Evolutionary conservation across 2,329 filamentous ascomycete species (phyloP).

Genomic region (Aspergillus brasiliensis): DNA sequence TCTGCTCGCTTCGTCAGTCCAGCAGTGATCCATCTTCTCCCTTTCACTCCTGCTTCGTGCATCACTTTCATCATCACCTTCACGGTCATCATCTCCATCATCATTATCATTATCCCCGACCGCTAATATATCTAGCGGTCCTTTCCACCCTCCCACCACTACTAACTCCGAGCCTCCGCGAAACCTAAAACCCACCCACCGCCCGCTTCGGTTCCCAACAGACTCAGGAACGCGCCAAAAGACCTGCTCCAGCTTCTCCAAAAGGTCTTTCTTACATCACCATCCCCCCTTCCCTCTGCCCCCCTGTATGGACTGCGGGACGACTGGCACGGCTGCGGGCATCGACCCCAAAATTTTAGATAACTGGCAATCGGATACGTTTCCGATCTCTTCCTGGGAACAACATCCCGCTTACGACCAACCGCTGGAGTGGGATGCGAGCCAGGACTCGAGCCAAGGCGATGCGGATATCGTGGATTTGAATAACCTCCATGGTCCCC

Average conservation of each 20-base stretch:
- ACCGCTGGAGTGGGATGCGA: slow-evolving; percentile 42
- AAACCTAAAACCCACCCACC: neutral
- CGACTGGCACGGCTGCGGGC: slow-evolving; percentile 40
- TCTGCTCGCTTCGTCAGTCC: slow-evolving; percentile 16
- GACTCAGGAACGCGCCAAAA: slow-evolving; percentile 8
- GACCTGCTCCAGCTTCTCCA: slow-evolving; percentile 18
- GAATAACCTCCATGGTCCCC: slow-evolving; percentile 32
- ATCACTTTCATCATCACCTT: slow-evolving; percentile 1
- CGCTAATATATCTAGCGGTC: slow-evolving; percentile 1
- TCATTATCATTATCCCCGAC: neutral
- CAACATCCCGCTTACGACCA: slow-evolving; percentile 40
- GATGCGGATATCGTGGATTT: slow-evolving; percentile 40
- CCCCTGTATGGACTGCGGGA: slow-evolving; percentile 43
- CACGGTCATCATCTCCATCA: slow-evolving; percentile 5
- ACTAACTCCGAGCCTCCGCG: neutral
- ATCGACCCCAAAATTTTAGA: slow-evolving; percentile 47
- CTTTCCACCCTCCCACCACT: slow-evolving; percentile 2
- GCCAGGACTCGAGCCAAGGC: slow-evolving; percentile 42
- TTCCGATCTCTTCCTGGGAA: slow-evolving; percentile 40
- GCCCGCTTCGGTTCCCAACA: slow-evolving; percentile 5
- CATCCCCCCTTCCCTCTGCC: slow-evolving; percentile 5
- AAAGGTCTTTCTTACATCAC: slow-evolving; percentile 13
- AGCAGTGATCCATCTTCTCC: neutral
- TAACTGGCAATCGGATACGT: slow-evolving; percentile 42
- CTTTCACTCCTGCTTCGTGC: slow-evolving; percentile 3